Evolutionary conservation across 2,329 filamentous ascomycete genomes (phyloP).

Genomic region (Tolypocladium endophyticum): DNA sequence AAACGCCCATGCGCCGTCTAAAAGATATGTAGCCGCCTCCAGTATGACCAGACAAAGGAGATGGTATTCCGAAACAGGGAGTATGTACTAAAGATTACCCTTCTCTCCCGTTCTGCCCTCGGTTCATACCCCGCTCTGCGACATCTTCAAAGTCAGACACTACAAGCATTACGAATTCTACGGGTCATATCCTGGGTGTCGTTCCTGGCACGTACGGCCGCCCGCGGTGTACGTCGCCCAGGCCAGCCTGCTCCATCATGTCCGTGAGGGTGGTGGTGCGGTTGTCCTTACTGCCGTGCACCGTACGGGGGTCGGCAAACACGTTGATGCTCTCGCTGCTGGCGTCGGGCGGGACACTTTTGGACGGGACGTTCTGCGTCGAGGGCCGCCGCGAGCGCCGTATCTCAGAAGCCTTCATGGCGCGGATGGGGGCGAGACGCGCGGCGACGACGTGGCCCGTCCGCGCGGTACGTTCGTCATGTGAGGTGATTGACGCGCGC

Average conservation of each 20-base stretch:
- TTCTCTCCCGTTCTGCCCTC: background rate
- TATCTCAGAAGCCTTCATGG: slow-evolving; percentile 22
- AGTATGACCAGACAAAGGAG: background rate
- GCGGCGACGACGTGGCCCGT: slow-evolving; percentile 14
- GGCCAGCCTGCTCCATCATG: slow-evolving; percentile 38
- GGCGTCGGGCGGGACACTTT: slow-evolving; percentile 20
- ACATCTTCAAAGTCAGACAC: background rate
- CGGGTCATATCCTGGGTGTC: slow-evolving; percentile 17
- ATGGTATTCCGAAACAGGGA: background rate
- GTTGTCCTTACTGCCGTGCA: slow-evolving; percentile 15
- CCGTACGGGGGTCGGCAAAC: slow-evolving; percentile 37
- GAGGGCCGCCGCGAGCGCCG: slow-evolving; percentile 11
- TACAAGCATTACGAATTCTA: background rate
- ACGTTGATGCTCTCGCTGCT: slow-evolving; percentile 42
- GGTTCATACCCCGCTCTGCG: too few species aligned
- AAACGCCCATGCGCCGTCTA: background rate
- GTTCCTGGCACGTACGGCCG: slow-evolving; percentile 30
- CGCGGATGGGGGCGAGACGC: slow-evolving; percentile 25
- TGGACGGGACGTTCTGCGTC: slow-evolving; percentile 21
- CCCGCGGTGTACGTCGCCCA: slow-evolving; percentile 29
- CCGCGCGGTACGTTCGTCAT: slow-evolving; percentile 14
- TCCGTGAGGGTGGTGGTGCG: slow-evolving; percentile 40
- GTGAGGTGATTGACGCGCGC: slow-evolving; percentile 10
- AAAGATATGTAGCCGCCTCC: background rate
- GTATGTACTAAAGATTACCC: background rate